Conservation (phyloP, 495 filamentous ascomycete species). For the Penicillium alfredii region DNA sequence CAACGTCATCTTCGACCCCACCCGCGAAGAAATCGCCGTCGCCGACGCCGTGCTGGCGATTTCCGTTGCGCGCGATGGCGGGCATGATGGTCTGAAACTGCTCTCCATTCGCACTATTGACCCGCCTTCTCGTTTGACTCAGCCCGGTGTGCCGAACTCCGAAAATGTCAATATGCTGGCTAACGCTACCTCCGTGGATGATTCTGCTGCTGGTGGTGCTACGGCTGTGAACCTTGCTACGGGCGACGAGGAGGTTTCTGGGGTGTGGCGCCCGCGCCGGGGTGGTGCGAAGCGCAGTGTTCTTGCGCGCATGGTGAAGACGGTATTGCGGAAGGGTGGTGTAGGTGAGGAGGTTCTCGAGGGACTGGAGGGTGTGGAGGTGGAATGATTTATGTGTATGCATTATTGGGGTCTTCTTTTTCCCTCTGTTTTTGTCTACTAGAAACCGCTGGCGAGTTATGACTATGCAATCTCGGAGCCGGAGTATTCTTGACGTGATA, state of each 20-base stretch:
- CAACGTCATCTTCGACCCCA: constrained; percentile 92
- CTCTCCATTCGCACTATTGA: constrained; percentile 64
- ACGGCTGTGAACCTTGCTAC: constrained; percentile 28
- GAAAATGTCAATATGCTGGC: constrained; percentile 61
- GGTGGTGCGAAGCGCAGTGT: constrained; percentile 68
- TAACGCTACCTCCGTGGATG: too few relatives aligned
- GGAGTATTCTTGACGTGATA: too few relatives aligned
- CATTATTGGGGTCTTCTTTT: constrained; percentile 2
- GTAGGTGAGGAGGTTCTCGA: constrained; percentile 80
- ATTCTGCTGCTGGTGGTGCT: too few relatives aligned
- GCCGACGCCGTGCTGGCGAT: constrained; percentile 83
- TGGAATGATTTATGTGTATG: constrained; percentile 22
- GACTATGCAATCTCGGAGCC: constrained; percentile 1
- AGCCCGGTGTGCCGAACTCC: constrained; percentile 62
- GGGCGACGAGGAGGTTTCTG: constrained; percentile 52
- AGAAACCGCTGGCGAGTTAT: too few relatives aligned
- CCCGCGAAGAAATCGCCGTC: constrained; percentile 82
- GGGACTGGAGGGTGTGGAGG: constrained; percentile 58
- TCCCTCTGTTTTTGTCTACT: background rate
- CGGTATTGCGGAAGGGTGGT: constrained; percentile 62
- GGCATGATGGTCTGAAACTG: constrained; percentile 37
- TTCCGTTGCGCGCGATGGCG: constrained; percentile 48
- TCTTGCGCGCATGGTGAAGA: constrained; percentile 60
- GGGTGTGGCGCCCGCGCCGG: constrained; percentile 72
- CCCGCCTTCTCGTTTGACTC: constrained; percentile 63